Conservation (phyloP, 2,329 filamentous ascomycete species). For the Tolypocladium tropicale region DNA sequence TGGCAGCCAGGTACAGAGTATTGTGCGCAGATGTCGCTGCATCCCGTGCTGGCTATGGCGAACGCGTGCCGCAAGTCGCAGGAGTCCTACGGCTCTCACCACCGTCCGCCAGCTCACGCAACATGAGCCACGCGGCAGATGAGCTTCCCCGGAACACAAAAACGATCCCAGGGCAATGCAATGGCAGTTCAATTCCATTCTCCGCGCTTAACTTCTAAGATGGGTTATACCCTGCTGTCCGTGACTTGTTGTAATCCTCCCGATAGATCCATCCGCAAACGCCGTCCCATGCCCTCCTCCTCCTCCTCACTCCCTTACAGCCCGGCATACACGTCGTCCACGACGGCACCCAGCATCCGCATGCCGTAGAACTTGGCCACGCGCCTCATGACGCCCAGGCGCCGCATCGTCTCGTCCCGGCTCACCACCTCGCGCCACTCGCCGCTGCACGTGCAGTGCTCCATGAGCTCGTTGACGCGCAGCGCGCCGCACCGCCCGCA, state of each 20-base stretch:
- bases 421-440: slow-evolving; percentile 68
- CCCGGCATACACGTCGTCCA: slow-evolving; percentile 47
- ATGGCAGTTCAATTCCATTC: neutral
- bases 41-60: neutral
- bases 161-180: neutral
- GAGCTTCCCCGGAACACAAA: too few relatives aligned
- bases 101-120: neutral
- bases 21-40: neutral
- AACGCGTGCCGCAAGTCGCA: neutral
- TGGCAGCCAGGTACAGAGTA: too few relatives aligned
- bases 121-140: neutral
- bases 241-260: neutral
- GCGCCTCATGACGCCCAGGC: slow-evolving; percentile 58
- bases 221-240: neutral
- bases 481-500: slow-evolving; percentile 63
- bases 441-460: slow-evolving; percentile 89
- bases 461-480: slow-evolving; percentile 86
- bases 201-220: neutral
- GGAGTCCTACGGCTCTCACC: too few relatives aligned
- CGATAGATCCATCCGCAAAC: neutral
- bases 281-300: neutral
- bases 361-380: slow-evolving; percentile 74
- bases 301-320: slow-evolving; percentile 21
- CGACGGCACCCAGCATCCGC: slow-evolving; percentile 69
- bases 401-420: slow-evolving; percentile 52